These are phyloP conservation scores for Chalaropsis ovoidea DNA, from an alignment of 2,329 filamentous ascomycete species.

Conservation along the genomic window DNA sequence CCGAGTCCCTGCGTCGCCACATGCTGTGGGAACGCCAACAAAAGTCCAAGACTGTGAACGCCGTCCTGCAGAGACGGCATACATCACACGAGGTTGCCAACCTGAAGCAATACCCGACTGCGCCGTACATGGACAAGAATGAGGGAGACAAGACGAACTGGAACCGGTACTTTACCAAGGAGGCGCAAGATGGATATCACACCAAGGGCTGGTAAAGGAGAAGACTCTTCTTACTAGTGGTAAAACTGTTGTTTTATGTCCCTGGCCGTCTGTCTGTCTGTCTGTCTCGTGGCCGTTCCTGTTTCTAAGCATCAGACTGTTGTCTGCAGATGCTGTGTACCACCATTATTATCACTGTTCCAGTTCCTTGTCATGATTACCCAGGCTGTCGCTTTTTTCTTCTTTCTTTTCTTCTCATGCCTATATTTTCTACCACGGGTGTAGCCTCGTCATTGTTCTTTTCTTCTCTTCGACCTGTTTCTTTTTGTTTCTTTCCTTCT, in stretches of 20 bases:
- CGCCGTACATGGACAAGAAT: constrained; percentile 48
- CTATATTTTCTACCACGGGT: constrained; percentile 4
- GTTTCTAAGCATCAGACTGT: background rate
- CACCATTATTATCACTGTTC: constrained; percentile 16
- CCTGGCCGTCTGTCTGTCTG: background rate
- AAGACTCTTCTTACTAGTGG: background rate
- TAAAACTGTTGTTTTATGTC: background rate
- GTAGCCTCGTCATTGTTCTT: background rate
- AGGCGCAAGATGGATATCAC: constrained; percentile 47
- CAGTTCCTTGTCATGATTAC: constrained; percentile 18
- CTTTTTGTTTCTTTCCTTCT: background rate
- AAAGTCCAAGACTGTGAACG: constrained; percentile 79
- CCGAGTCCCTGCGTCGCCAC: constrained; percentile 81
- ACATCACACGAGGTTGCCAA: constrained; percentile 87
- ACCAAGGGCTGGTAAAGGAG: constrained; percentile 37
- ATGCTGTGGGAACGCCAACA: constrained; percentile 93
- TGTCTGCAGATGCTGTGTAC: constrained; percentile 5
- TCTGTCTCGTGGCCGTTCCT: background rate
- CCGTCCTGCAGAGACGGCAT: constrained; percentile 79
- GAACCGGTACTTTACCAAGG: constrained; percentile 79
- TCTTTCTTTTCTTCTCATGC: constrained; percentile 7
- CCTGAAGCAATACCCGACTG: constrained; percentile 69
- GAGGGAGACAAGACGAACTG: constrained; percentile 61
- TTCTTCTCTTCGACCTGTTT: background rate
- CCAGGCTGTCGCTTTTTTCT: constrained; percentile 11